phyloP scores from a whole-genome alignment of 208 protist genomes.

The Leishmania braziliensis region DNA sequence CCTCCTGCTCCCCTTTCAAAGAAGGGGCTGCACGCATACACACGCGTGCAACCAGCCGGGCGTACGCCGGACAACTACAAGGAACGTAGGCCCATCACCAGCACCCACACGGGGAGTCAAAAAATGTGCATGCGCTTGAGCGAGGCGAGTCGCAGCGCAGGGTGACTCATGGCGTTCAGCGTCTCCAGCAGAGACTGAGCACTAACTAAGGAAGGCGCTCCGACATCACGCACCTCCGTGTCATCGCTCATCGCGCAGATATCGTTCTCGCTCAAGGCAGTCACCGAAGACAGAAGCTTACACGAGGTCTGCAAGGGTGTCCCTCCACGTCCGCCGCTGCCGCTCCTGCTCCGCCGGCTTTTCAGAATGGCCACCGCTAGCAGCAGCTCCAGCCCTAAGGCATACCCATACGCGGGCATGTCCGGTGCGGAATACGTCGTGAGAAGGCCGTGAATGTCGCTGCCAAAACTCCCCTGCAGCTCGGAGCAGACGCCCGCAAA shows the following conservation, averaged over 20 bases:
- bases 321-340: neutral
- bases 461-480: constrained; percentile 44
- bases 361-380: constrained; percentile 33
- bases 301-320: neutral
- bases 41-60: neutral
- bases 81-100: neutral
- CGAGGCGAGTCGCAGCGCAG: constrained; percentile 12
- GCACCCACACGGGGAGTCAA: neutral
- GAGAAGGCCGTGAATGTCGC: constrained; percentile 13
- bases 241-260: neutral
- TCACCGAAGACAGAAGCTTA: neutral
- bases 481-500: constrained; percentile 35
- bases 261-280: constrained; percentile 13
- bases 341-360: neutral
- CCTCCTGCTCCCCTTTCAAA: neutral
- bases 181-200: constrained; percentile 19
- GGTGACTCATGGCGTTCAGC: constrained; percentile 19
- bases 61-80: neutral
- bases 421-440: neutral
- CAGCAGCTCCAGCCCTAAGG: constrained; percentile 33
- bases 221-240: neutral
- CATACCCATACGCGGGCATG: constrained; percentile 29
- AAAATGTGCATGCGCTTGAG: constrained; percentile 28
- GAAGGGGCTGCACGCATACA: neutral
- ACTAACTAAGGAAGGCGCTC: neutral